Evolutionary conservation across 371 early-diverging fungal genomes (phyloP).

Genomic region (Coemansia sp.): DNA sequence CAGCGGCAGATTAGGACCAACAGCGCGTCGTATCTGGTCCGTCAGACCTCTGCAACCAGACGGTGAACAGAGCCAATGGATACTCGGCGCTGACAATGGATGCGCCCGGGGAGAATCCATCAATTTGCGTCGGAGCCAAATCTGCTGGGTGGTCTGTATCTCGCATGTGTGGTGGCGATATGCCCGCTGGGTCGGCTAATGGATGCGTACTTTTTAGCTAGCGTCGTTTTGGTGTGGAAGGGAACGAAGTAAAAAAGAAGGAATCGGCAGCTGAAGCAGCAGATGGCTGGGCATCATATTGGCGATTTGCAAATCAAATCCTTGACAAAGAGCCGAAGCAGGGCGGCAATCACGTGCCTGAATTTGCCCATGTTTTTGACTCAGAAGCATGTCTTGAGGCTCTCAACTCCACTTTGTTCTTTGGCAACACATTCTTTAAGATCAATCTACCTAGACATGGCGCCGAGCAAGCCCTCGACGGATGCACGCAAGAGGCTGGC

Average conservation of each 20-base stretch:
- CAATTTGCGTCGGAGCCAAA: background rate
- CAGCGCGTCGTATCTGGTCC: background rate
- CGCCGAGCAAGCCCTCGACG: conserved; percentile 35
- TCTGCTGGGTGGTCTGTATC: background rate
- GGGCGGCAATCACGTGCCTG: background rate
- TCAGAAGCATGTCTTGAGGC: background rate
- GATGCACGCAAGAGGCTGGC: conserved; percentile 48
- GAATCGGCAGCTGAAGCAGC: background rate
- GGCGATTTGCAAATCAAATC: conserved; percentile 8
- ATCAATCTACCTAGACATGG: conserved; percentile 16
- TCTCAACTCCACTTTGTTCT: background rate
- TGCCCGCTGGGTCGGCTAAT: background rate
- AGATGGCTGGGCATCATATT: background rate
- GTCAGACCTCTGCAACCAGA: too few relatives aligned
- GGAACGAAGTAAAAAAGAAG: conserved; percentile 20
- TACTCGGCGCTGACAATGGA: background rate
- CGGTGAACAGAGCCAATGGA: background rate
- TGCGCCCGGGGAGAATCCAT: conserved; percentile 1
- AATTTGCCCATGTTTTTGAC: background rate
- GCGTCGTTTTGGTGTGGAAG: conserved; percentile 9
- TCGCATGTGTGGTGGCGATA: background rate
- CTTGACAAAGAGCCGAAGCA: background rate
- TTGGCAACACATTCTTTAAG: background rate
- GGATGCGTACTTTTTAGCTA: conserved; percentile 37
- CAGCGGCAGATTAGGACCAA: background rate